These are phyloP conservation scores for Zygosaccharomyces sapae DNA, from an alignment of 1,139 yeast species.

Conservation along the genomic window DNA sequence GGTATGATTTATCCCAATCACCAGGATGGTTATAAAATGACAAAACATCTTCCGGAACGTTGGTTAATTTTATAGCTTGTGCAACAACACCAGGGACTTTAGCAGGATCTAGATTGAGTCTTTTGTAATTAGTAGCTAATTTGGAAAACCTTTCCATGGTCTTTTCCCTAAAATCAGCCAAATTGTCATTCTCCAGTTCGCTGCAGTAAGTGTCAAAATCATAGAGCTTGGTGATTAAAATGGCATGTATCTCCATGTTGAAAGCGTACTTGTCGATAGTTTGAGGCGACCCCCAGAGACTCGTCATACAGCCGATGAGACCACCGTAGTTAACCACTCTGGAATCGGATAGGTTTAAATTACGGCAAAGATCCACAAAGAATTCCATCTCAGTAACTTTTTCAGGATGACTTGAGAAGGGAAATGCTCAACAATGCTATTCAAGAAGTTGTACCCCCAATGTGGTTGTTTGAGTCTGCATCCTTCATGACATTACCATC, in stretches of 20 bases:
- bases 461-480: conserved; percentile 7
- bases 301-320: conserved; percentile 25
- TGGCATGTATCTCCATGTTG: conserved; percentile 38
- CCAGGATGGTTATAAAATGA: conserved; percentile 32
- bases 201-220: conserved; percentile 50
- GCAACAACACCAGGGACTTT: conserved; percentile 25
- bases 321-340: conserved; percentile 26
- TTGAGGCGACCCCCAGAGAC: conserved; percentile 32
- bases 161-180: conserved; percentile 34
- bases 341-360: conserved; percentile 22
- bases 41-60: conserved; percentile 24
- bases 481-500: conserved; percentile 32
- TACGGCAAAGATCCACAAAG: conserved; percentile 28
- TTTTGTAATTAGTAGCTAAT: conserved; percentile 25
- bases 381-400: conserved; percentile 29
- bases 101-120: conserved; percentile 27
- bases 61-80: conserved; percentile 32
- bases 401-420: conserved; percentile 25
- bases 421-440: conserved; percentile 25
- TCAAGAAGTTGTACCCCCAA: conserved; percentile 32
- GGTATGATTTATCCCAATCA: conserved; percentile 36
- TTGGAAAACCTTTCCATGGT: conserved; percentile 27
- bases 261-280: conserved; percentile 25
- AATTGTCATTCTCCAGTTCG: conserved; percentile 39
- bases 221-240: conserved; percentile 47